These are phyloP conservation scores for Blastomyces percursus DNA, from an alignment of 2,329 filamentous ascomycete species.

Conservation along the genomic window DNA sequence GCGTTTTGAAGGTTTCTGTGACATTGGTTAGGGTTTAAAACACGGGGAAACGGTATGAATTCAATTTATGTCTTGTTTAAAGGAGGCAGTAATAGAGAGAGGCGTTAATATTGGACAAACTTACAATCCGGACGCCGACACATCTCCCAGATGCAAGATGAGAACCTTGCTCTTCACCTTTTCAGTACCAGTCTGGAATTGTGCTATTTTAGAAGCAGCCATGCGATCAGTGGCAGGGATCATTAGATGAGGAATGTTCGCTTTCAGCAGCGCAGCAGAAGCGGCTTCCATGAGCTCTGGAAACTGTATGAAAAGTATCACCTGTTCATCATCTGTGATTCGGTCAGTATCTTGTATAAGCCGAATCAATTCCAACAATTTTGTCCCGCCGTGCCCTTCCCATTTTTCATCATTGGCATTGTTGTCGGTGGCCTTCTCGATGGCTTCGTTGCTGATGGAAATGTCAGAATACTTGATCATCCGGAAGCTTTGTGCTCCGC, in stretches of 20 bases:
- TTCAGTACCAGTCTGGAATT: constrained; percentile 32
- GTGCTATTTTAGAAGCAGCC: constrained; percentile 27
- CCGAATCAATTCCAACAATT: constrained; percentile 37
- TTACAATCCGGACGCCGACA: constrained; percentile 51
- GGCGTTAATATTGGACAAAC: constrained; percentile 18
- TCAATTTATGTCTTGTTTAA: not conserved
- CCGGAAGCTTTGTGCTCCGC: constrained; percentile 29
- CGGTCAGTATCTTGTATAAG: constrained; percentile 29
- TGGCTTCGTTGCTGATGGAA: not conserved
- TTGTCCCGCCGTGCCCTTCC: constrained; percentile 33
- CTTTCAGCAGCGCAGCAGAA: constrained; percentile 20
- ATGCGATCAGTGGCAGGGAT: constrained; percentile 26
- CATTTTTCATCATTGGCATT: constrained; percentile 11
- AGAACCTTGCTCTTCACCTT: constrained; percentile 38
- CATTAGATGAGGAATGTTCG: constrained; percentile 25
- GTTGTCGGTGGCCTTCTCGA: not conserved
- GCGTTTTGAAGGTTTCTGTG: constrained; percentile 50
- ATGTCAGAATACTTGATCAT: constrained; percentile 25
- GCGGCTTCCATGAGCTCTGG: constrained; percentile 34
- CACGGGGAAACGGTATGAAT: not conserved
- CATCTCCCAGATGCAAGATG: constrained; percentile 46
- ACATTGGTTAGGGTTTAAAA: constrained; percentile 5
- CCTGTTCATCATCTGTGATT: constrained; percentile 38
- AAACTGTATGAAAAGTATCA: constrained; percentile 47
- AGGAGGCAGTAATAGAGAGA: not conserved